Evolutionary conservation across 164 flowering plant species (phyloP).

Genomic region (Berberis thunbergii): DNA sequence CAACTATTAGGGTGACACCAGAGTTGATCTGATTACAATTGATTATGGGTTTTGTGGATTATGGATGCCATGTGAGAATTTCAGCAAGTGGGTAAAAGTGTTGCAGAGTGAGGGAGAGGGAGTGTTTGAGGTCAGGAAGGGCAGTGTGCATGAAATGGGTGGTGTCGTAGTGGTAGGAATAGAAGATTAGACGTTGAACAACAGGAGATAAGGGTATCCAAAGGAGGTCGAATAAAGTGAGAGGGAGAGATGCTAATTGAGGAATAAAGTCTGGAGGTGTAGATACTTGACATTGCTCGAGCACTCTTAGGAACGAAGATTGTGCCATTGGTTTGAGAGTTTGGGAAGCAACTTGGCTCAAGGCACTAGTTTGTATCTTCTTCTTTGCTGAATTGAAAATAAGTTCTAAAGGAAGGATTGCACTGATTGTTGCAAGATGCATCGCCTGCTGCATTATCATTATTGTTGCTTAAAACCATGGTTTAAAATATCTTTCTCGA

Average conservation of each 20-base stretch:
- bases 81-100: slow-evolving; percentile 36
- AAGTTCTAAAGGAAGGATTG: no score
- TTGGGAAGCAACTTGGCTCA: no score
- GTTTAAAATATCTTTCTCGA: no score
- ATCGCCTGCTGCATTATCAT: no score
- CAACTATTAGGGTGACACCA: slow-evolving; percentile 18
- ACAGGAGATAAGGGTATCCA: slow-evolving; percentile 10
- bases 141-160: slow-evolving; percentile 15
- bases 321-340: no score
- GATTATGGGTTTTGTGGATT: slow-evolving; percentile 17
- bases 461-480: no score
- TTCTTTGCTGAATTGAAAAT: no score
- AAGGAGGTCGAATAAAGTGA: slow-evolving; percentile 19
- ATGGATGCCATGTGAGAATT: slow-evolving; percentile 14
- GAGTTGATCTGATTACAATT: slow-evolving; percentile 23
- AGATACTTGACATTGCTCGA: slow-evolving; percentile 2
- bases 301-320: no score
- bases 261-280: slow-evolving; percentile 5
- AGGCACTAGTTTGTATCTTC: no score
- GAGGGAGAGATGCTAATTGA: slow-evolving; percentile 13
- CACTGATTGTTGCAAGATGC: no score
- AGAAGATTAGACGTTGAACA: slow-evolving; percentile 27
- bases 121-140: slow-evolving; percentile 25
- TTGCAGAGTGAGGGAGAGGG: slow-evolving; percentile 35
- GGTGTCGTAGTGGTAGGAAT: slow-evolving; percentile 14